These are phyloP conservation scores for Rhinocladiella similis DNA, from an alignment of 2,329 filamentous ascomycete genomes.

Conservation along the genomic window DNA sequence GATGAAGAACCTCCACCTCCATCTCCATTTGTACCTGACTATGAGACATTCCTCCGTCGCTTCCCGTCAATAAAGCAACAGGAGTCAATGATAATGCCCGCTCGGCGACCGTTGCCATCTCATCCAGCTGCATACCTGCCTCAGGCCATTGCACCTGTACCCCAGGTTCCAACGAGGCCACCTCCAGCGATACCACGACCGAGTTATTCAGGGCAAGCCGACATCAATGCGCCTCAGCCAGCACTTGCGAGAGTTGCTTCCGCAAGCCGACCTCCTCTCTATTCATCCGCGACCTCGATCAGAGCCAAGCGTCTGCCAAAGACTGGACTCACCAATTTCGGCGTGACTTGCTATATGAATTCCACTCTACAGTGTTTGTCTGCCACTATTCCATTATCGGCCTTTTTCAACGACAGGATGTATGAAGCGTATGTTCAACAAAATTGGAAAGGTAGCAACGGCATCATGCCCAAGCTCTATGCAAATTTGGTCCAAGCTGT, in stretches of 20 bases:
- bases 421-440: conserved; percentile 61
- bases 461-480: conserved; percentile 62
- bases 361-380: conserved; percentile 82
- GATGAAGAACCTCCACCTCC: conserved; percentile 50
- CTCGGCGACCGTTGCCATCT: conserved; percentile 29
- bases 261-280: conserved; percentile 44
- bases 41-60: conserved; percentile 79
- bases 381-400: conserved; percentile 64
- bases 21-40: conserved; percentile 63
- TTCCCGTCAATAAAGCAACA: conserved; percentile 70
- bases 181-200: conserved; percentile 66
- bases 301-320: conserved; percentile 53
- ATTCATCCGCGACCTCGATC: conserved; percentile 43
- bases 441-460: conserved; percentile 66
- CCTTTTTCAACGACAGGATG: conserved; percentile 61
- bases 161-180: conserved; percentile 63
- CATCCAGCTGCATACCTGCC: conserved; percentile 30
- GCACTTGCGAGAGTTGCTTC: conserved; percentile 47
- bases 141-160: conserved; percentile 48
- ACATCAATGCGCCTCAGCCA: conserved; percentile 52
- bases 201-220: conserved; percentile 80
- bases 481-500: conserved; percentile 61
- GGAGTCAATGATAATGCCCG: conserved; percentile 56
- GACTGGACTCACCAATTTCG: conserved; percentile 77
- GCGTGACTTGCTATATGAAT: conserved; percentile 88